Evolutionary conservation across 1,284 basidiomycete species (phyloP), one percentile per base, ranked within the genome.

Genomic region (Sporisorium scitamineum): DNA sequence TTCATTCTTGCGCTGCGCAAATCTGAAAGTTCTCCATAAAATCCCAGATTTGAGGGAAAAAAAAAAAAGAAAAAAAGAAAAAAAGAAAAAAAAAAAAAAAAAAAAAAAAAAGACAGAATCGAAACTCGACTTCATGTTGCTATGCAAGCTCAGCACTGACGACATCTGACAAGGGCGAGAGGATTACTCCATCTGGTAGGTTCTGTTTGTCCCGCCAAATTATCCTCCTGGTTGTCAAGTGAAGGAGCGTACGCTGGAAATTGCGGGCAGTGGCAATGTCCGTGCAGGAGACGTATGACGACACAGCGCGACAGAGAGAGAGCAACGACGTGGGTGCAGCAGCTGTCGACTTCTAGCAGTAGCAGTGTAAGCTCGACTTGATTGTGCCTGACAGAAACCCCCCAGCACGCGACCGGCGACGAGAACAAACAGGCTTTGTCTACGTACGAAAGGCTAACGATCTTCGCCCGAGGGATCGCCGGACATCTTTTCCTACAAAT

Each of bases 171-270:
- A n/a, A 39, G 27, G 37, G 13, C 16, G 14, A 37, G 5, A 24
- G n/a, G 24, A 31, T 3, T 20, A 44, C 7, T 26, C 29, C n/a
- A 11, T 1, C 1, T 7, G 31, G 31, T n/a, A 29, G 7, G 16
- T 44, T 61, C 54, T 67, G 59, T 67, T 61, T 67, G 65, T 57
- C 59, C 65, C 65, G 58, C 65, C 50, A 39, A 44, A 20, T 47
- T 31, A n/a, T n/a, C 41, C n/a, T 39, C 34, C 6, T 26, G 26
- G 34, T 39, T 57, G 45, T 26, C 55, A 50, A 20, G 22, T 7
- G 18, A 13, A 41, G 6, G 18, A 29, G 6, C 11, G 34, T 14
- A 8, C 13, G 39, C 37, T n/a, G 37, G 37, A 39, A 39, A 18
- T n/a, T n/a, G 18, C 7, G 18, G 18, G 37, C 34, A 34, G 34